These are phyloP conservation scores for Haplosporangium gracile DNA, from an alignment of 192 early-diverging fungal species.

Conservation along the genomic window DNA sequence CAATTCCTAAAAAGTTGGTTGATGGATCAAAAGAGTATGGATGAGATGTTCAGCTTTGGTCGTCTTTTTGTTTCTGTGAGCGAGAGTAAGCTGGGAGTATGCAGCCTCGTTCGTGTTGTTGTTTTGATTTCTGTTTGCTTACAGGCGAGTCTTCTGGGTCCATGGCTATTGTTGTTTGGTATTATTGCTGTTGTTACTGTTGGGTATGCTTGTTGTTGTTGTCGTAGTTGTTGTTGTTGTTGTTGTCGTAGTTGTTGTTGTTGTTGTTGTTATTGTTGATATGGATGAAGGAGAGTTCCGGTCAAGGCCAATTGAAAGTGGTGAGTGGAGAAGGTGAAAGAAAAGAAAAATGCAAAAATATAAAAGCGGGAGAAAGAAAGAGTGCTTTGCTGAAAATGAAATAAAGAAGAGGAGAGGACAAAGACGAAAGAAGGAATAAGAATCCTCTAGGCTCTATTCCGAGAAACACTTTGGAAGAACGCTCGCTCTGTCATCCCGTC, in stretches of 20 bases:
- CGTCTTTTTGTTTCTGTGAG: not conserved
- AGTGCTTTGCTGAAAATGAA: too few species aligned
- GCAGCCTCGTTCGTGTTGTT: not conserved
- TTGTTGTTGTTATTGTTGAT: not conserved
- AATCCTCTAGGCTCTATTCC: too few species aligned
- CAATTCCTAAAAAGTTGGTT: constrained; percentile 33
- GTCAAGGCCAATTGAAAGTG: not conserved
- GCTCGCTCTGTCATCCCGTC: too few species aligned
- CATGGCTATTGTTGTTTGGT: constrained; percentile 8
- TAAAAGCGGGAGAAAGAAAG: not conserved
- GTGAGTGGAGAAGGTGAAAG: not conserved
- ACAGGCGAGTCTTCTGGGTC: constrained; percentile 54
- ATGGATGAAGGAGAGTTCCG: not conserved
- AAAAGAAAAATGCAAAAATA: not conserved
- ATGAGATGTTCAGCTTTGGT: not conserved
- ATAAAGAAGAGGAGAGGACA: not conserved
- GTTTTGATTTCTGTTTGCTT: not conserved
- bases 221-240: not conserved
- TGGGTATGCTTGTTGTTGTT: not conserved
- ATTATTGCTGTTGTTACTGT: not conserved
- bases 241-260: not conserved
- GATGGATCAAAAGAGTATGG: not conserved
- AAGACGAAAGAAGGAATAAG: not conserved
- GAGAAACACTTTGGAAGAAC: too few species aligned
- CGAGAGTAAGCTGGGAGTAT: too few species aligned